Evolutionary conservation across 2,329 filamentous ascomycete species (phyloP).

Genomic region (Aspergillus melleus): DNA sequence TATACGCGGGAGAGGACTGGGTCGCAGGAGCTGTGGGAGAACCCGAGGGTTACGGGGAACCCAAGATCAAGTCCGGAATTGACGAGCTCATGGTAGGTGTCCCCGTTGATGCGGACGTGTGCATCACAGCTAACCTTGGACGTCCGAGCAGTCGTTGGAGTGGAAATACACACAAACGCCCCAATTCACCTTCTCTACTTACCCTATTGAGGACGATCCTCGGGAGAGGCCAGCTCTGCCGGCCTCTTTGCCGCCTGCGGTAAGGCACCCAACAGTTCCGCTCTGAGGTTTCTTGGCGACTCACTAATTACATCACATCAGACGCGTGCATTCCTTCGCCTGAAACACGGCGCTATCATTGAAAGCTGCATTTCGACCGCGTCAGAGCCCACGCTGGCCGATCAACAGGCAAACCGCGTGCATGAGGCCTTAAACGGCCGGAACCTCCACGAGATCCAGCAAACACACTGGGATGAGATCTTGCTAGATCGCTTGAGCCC

Average conservation of each 20-base stretch:
- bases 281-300: background rate
- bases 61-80: constrained; percentile 62
- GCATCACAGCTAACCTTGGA: background rate
- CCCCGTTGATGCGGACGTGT: background rate
- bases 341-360: constrained; percentile 42
- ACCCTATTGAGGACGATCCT: constrained; percentile 60
- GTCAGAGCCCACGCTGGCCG: constrained; percentile 29
- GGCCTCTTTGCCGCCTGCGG: constrained; percentile 48
- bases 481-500: constrained; percentile 20
- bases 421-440: constrained; percentile 37
- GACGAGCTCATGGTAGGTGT: constrained; percentile 54
- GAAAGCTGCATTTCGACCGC: constrained; percentile 43
- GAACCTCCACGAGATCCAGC: constrained; percentile 51
- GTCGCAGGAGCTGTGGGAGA: constrained; percentile 54
- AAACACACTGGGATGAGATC: constrained; percentile 28
- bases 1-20: constrained; percentile 35
- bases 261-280: constrained; percentile 28
- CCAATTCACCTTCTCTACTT: constrained; percentile 70
- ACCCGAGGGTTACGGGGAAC: constrained; percentile 43
- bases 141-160: constrained; percentile 36
- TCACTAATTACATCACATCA: constrained; percentile 15
- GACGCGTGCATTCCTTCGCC: constrained; percentile 44
- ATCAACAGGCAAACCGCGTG: constrained; percentile 33
- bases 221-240: constrained; percentile 56
- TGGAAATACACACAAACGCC: constrained; percentile 90